These are phyloP conservation scores for Arxiozyma telluris DNA, from an alignment of 1,139 yeast genomes.

Conservation along the genomic window DNA sequence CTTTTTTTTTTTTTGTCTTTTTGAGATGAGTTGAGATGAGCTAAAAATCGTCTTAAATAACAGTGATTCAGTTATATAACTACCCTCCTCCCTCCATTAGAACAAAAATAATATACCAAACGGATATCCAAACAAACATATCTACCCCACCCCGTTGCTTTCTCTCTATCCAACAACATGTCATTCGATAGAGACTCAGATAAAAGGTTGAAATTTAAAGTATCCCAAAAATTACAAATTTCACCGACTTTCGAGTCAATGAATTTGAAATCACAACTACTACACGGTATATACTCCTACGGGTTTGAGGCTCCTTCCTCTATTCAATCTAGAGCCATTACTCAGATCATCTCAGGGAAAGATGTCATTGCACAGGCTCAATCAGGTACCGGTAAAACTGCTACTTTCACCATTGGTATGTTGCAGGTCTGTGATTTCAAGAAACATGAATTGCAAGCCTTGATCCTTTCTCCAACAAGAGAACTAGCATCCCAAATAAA, in stretches of 20 bases:
- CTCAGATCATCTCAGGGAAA: conserved; percentile 81
- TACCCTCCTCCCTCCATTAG: too few relatives aligned
- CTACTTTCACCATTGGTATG: conserved; percentile 90
- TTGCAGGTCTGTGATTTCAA: conserved; percentile 67
- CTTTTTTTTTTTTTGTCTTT: too few relatives aligned
- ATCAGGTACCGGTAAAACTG: conserved; percentile 97
- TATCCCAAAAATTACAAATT: conserved; percentile 54
- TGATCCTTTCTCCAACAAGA: conserved; percentile 90
- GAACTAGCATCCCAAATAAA: conserved; percentile 88
- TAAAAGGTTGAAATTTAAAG: conserved; percentile 48
- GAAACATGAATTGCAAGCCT: conserved; percentile 60
- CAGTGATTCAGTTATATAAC: background rate
- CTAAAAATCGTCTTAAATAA: conserved; percentile 2
- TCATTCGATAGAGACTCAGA: conserved; percentile 53
- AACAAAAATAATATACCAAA: background rate
- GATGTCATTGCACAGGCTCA: conserved; percentile 97
- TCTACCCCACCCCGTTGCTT: background rate
- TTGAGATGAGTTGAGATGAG: background rate
- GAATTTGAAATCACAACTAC: conserved; percentile 59
- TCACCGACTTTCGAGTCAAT: conserved; percentile 68
- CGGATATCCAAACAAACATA: background rate
- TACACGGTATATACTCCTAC: conserved; percentile 73
- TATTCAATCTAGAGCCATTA: conserved; percentile 88
- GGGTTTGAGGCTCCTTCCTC: conserved; percentile 95
- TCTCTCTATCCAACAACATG: conserved; percentile 23